phyloP scores from a whole-genome alignment of 2,329 filamentous ascomycete species.

The Arthrobotrys entomopaga region DNA sequence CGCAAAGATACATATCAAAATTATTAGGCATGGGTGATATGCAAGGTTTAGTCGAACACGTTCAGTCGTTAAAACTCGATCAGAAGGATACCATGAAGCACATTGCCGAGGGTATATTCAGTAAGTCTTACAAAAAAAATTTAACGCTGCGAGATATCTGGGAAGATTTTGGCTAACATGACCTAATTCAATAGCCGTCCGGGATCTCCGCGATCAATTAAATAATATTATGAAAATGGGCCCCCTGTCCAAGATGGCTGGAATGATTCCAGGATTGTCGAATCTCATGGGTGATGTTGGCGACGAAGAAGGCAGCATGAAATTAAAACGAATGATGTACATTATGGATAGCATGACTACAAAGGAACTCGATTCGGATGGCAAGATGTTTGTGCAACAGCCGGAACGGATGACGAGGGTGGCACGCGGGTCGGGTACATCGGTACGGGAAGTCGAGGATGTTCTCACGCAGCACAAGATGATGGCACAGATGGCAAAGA shows the following conservation, averaged over 20 bases:
- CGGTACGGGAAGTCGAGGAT: constrained; percentile 92
- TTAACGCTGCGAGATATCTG: neutral
- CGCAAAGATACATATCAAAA: constrained; percentile 92
- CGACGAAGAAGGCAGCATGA: constrained; percentile 91
- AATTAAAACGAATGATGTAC: constrained; percentile 98
- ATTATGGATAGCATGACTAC: constrained; percentile 98
- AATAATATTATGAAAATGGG: constrained; percentile 99
- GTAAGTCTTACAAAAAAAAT: constrained; percentile 13
- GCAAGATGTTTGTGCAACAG: constrained; percentile 91
- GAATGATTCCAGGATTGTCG: constrained; percentile 96
- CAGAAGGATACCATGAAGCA: constrained; percentile 99
- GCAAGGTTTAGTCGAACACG: constrained; percentile 92
- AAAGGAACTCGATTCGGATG: constrained; percentile 93
- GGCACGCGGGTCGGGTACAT: constrained; percentile 87
- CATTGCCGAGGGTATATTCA: constrained; percentile 92
- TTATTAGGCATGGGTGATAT: constrained; percentile 97
- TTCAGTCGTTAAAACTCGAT: constrained; percentile 92
- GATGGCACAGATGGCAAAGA: constrained; percentile 99
- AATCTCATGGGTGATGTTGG: constrained; percentile 96
- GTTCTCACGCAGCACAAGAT: constrained; percentile 96
- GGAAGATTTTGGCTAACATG: constrained; percentile 5
- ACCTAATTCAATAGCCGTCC: constrained; percentile 73
- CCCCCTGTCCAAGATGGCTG: constrained; percentile 93
- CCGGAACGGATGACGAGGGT: constrained; percentile 92
- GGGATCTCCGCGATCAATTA: constrained; percentile 92